Percentiles rank a stretch among this genome's conserved stretches.
Evolutionary conservation across 257 asterid genomes (phyloP).

Genomic region (Solanum boliviense): DNA sequence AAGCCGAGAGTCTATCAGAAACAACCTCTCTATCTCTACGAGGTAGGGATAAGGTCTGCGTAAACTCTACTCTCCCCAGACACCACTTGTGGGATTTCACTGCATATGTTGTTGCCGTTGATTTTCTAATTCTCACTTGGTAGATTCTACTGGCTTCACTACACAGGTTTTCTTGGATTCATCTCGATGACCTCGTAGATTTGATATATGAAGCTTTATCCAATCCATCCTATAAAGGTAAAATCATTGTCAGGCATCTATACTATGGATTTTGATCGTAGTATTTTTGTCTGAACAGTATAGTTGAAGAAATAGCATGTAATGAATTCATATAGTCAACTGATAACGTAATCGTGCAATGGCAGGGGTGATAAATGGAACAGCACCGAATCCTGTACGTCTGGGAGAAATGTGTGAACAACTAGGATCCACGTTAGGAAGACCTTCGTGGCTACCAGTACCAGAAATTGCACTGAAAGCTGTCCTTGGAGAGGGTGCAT

Average conservation of each 20-base stretch:
- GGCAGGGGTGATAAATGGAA: slow-evolving; percentile 77
- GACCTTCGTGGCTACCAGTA: slow-evolving; percentile 97
- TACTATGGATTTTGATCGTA: background rate
- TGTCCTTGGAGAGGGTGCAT: slow-evolving; percentile 91
- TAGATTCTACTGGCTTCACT: background rate
- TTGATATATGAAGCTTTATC: slow-evolving; percentile 71
- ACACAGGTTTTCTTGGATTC: slow-evolving; percentile 96
- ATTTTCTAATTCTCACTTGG: background rate
- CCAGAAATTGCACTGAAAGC: slow-evolving; percentile 83
- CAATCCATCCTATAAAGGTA: slow-evolving; percentile 74
- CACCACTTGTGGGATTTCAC: background rate
- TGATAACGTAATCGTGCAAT: background rate
- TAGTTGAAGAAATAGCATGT: background rate
- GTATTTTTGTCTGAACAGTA: background rate
- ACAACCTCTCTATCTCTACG: background rate
- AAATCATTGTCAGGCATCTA: background rate
- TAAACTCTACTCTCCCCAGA: rapidly evolving
- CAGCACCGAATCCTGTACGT: slow-evolving; percentile 82
- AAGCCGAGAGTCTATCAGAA: background rate
- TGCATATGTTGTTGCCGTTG: background rate
- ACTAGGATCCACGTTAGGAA: slow-evolving; percentile 68
- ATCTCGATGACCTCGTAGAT: slow-evolving; percentile 71
- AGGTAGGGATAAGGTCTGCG: background rate
- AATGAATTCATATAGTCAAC: background rate
- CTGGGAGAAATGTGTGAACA: slow-evolving; percentile 77